Base-by-base conservation (phyloP, 176 grass and related monocot species). In the Olyra latifolia region DNA sequence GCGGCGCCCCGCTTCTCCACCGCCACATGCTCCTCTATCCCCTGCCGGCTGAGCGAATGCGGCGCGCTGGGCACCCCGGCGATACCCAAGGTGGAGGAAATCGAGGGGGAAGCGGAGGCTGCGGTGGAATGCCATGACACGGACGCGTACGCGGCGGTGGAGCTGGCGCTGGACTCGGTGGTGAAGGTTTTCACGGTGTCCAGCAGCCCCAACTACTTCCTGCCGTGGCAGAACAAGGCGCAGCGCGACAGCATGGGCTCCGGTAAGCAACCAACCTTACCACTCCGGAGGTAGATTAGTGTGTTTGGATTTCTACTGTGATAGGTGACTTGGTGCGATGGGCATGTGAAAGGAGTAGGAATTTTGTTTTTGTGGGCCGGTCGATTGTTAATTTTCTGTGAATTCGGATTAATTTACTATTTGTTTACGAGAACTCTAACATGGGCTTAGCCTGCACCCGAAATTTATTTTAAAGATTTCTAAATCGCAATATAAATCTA, bases 141-240 rank as follows among this genome's bases (percentile, higher is more conserved):
- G 23, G 96, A 95, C 62, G 96, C 92, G 16, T 95, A 91, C 49
- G 85, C 80, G 42, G 92, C 96, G 15, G 89, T 98, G 45, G 92
- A 98, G 81, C 86, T 98, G 54, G 96, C 92, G 15, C 88, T 98
- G 55, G 92, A 95, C 66, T 98, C 96, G 7, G 96, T 98, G 22
- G 96, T 98, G 66, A 95, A 98, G 92, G 84, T 98, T n/a, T 98
- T 98, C 78, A 93, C 90, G 52, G 96, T 98, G 44, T 98, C 96
- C 8, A 95, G 96, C 55, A 93, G 92, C 82, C 96, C 96, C 72
- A 98, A 95, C 68, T 98, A 93, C 86, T 98, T 93, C 78, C 79
- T 95, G 1, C 96, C 96, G 25, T 98, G 96, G 96, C 96, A 98
- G 81, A 98, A 95, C 84, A 98, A 98, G 80, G 76, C 92, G n/a